Evolutionary conservation across 169 alveolate species (phyloP).

Genomic region (Cyclospora cayetanensis): DNA sequence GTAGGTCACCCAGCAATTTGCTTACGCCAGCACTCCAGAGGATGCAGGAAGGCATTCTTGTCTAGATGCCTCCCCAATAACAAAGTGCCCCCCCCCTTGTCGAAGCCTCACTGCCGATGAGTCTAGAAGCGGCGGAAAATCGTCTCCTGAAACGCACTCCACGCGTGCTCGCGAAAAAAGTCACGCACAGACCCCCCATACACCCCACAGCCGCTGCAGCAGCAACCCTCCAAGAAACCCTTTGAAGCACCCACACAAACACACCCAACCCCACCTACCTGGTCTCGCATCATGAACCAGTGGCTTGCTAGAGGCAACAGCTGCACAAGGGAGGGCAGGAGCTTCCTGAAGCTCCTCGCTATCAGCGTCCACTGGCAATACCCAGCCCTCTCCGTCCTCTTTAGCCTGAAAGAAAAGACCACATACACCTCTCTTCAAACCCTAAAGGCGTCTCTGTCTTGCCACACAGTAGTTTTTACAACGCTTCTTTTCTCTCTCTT

Average conservation of each 20-base stretch:
- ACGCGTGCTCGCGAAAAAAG: no score
- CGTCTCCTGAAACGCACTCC: no score
- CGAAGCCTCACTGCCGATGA: no score
- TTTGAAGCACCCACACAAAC: not conserved
- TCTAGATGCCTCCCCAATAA: no score
- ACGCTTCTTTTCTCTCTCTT: no score
- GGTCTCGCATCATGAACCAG: not conserved
- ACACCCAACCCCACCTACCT: not conserved
- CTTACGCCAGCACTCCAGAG: not conserved
- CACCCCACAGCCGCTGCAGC: no score
- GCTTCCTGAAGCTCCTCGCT: not conserved
- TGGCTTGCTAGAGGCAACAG: not conserved
- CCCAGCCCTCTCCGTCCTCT: constrained; percentile 30
- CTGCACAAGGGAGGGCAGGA: not conserved
- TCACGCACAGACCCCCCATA: no score
- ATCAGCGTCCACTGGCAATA: constrained; percentile 2
- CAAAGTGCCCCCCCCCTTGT: no score
- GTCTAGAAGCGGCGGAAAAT: no score
- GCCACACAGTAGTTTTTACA: no score
- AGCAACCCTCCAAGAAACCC: not conserved
- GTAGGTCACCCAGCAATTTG: not conserved
- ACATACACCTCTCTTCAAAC: not conserved
- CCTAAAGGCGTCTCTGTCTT: no score
- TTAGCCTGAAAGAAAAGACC: not conserved
- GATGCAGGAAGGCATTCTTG: no score